These are phyloP conservation scores for Fusarium continuum DNA, from an alignment of 2,329 filamentous ascomycete species.

Conservation along the genomic window DNA sequence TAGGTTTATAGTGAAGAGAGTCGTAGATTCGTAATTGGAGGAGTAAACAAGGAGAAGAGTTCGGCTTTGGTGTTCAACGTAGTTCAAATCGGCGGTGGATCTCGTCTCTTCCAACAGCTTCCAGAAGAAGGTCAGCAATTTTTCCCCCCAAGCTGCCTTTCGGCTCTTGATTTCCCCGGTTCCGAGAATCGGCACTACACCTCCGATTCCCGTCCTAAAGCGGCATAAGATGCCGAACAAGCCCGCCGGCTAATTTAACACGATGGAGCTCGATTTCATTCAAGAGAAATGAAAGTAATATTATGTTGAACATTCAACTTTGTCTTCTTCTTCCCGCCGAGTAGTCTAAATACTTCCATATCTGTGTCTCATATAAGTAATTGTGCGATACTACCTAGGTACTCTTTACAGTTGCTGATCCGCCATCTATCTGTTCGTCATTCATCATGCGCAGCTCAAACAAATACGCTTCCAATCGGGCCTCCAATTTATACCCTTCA, in stretches of 20 bases:
- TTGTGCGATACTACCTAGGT: slow-evolving; percentile 13
- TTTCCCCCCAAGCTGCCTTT: slow-evolving; percentile 43
- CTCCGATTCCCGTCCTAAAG: slow-evolving; percentile 19
- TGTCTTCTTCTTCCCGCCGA: not conserved
- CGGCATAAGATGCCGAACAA: slow-evolving; percentile 6
- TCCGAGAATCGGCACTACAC: slow-evolving; percentile 37
- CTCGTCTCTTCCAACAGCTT: slow-evolving; percentile 53
- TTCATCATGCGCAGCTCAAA: slow-evolving; percentile 32
- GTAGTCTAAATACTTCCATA: not conserved
- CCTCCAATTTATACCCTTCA: slow-evolving; percentile 26
- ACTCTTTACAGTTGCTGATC: slow-evolving; percentile 34
- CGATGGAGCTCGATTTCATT: not conserved
- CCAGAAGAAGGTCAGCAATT: slow-evolving; percentile 52
- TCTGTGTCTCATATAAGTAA: slow-evolving; percentile 7
- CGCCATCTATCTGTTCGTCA: slow-evolving; percentile 40
- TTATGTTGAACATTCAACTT: slow-evolving; percentile 17
- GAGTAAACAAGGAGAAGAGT: slow-evolving; percentile 24
- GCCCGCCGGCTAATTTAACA: not conserved
- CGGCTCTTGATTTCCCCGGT: slow-evolving; percentile 49
- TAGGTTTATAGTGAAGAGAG: slow-evolving; percentile 12
- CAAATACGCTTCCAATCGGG: slow-evolving; percentile 26
- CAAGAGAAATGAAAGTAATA: not conserved
- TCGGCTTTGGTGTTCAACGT: slow-evolving; percentile 37
- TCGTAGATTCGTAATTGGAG: slow-evolving; percentile 35
- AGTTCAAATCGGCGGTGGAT: slow-evolving; percentile 45